Conservation (phyloP, 73 alveolate species). For the Paramecium biaurelia region DNA sequence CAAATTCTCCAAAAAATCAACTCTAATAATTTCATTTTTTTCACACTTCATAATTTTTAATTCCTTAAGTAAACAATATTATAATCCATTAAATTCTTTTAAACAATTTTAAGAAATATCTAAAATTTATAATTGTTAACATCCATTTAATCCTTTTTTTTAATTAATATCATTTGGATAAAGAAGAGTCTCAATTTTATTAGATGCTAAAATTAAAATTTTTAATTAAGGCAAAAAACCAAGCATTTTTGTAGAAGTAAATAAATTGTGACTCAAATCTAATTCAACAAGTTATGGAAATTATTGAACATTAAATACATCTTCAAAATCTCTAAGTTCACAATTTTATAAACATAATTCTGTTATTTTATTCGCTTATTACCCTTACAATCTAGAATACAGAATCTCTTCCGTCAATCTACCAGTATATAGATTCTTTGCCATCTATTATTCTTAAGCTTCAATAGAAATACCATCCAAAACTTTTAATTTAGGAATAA, state of each 20-base stretch:
- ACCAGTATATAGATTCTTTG: slow-evolving; percentile 88
- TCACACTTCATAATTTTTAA: slow-evolving; percentile 75
- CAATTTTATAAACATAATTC: slow-evolving; percentile 76
- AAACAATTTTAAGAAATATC: slow-evolving; percentile 77
- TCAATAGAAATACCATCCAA: slow-evolving; percentile 85
- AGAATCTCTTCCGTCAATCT: slow-evolving; percentile 86
- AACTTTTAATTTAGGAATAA: slow-evolving; percentile 79
- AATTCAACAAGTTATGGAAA: slow-evolving; percentile 80
- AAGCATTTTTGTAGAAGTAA: slow-evolving; percentile 75
- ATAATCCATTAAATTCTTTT: slow-evolving; percentile 77
- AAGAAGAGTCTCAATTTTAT: slow-evolving; percentile 77
- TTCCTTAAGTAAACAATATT: slow-evolving; percentile 74
- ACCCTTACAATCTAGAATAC: slow-evolving; percentile 71
- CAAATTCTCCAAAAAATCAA: slow-evolving; percentile 77
- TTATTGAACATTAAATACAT: slow-evolving; percentile 74
- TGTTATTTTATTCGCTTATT: slow-evolving; percentile 64
- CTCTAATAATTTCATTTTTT: slow-evolving; percentile 74
- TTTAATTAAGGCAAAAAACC: slow-evolving; percentile 79
- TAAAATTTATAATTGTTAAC: slow-evolving; percentile 73
- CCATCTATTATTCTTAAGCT: slow-evolving; percentile 70
- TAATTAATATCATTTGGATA: slow-evolving; percentile 72
- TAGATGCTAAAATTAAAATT: slow-evolving; percentile 67
- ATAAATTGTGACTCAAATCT: slow-evolving; percentile 73
- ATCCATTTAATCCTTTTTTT: slow-evolving; percentile 74
- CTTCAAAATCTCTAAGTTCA: slow-evolving; percentile 83